Evolutionary conservation across 352 stramenopile species (phyloP).

Genomic region (Thraustotheca clavata): DNA sequence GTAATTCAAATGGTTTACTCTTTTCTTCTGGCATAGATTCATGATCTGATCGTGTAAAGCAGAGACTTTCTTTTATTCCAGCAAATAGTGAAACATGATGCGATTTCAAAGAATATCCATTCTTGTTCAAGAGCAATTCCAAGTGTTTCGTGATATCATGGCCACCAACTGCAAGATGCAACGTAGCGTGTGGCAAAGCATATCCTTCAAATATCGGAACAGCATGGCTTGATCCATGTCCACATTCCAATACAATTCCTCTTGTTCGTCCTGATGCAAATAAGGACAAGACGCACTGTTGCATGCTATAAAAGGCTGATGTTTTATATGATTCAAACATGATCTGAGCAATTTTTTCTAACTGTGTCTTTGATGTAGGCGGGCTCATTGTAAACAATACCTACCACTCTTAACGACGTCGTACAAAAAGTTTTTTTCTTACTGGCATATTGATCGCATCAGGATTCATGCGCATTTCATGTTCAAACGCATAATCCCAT

Average conservation of each 20-base stretch:
- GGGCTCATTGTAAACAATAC: slow-evolving; percentile 63
- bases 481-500: slow-evolving; percentile 76
- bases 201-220: slow-evolving; percentile 85
- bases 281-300: slow-evolving; percentile 74
- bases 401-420: slow-evolving; percentile 23
- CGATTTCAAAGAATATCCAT: slow-evolving; percentile 56
- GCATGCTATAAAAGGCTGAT: slow-evolving; percentile 79
- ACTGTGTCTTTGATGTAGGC: slow-evolving; percentile 46
- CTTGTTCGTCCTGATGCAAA: slow-evolving; percentile 80
- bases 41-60: slow-evolving; percentile 8
- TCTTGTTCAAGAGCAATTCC: slow-evolving; percentile 56
- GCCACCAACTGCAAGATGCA: slow-evolving; percentile 57
- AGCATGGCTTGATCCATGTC: slow-evolving; percentile 74
- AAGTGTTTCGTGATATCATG: slow-evolving; percentile 70
- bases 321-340: slow-evolving; percentile 81
- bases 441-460: slow-evolving; percentile 60
- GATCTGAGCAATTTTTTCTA: slow-evolving; percentile 72
- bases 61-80: slow-evolving; percentile 77
- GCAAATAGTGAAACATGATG: slow-evolving; percentile 67
- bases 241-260: slow-evolving; percentile 80
- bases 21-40: slow-evolving; percentile 5
- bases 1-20: slow-evolving; percentile 69
- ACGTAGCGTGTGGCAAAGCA: slow-evolving; percentile 48
- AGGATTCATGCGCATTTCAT: slow-evolving; percentile 66
- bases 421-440: not conserved